These are phyloP conservation scores for Tricholoma terreum DNA, from an alignment of 768 basidiomycete species.

Conservation along the genomic window DNA sequence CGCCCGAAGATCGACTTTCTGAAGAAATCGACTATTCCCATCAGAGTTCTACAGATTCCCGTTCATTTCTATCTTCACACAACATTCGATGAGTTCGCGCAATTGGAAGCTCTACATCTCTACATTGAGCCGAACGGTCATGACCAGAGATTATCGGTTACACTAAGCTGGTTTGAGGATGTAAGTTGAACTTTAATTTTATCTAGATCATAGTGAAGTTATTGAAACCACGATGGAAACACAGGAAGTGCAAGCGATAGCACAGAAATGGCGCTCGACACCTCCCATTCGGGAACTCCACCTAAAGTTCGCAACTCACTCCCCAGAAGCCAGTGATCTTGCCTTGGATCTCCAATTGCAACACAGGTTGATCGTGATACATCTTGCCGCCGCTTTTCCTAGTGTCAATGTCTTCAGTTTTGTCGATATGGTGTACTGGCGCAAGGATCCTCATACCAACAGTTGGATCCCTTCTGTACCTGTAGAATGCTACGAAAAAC, in stretches of 20 bases:
- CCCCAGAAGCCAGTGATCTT: background rate
- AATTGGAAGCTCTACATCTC: background rate
- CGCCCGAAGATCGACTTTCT: background rate
- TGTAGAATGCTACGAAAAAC: background rate
- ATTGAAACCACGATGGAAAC: background rate
- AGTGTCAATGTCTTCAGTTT: slow-evolving; percentile 7
- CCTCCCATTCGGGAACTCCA: slow-evolving; percentile 4
- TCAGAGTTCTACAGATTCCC: background rate
- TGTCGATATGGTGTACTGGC: slow-evolving; percentile 8
- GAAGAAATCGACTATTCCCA: background rate
- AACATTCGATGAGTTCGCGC: background rate
- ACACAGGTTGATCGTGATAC: background rate
- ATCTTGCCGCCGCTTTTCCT: slow-evolving; percentile 7
- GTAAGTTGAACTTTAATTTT: background rate
- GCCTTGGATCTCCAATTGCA: slow-evolving; percentile 7
- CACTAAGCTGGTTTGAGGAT: background rate
- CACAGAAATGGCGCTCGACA: slow-evolving; percentile 7
- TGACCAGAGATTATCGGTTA: background rate
- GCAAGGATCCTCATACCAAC: background rate
- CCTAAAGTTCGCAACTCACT: background rate
- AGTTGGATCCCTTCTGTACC: slow-evolving; percentile 9
- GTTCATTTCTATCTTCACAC: background rate
- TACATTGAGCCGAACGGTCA: background rate
- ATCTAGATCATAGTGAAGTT: background rate
- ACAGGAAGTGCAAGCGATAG: background rate